phyloP scores from a whole-genome alignment of 2,329 filamentous ascomycete genomes.

The Pseudonectria buxi region DNA sequence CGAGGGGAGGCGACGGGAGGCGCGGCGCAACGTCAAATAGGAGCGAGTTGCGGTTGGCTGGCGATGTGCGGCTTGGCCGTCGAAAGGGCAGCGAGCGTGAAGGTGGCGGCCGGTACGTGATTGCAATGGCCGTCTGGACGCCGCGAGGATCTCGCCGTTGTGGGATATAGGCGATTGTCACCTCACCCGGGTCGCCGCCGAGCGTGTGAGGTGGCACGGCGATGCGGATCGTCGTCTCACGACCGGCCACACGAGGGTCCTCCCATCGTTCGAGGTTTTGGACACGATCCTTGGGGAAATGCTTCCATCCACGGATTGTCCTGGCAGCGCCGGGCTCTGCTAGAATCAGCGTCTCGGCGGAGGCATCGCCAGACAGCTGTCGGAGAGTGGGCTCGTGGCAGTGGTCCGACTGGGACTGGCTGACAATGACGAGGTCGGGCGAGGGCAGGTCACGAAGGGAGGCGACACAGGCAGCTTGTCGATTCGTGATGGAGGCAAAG shows the following conservation, averaged over 20 bases:
- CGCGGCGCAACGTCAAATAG: constrained; percentile 3
- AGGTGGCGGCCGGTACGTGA: constrained; percentile 60
- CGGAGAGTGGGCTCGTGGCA: constrained; percentile 64
- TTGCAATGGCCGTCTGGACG: constrained; percentile 60
- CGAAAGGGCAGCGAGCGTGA: constrained; percentile 14
- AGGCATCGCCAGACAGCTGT: constrained; percentile 45
- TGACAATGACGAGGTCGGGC: constrained; percentile 41
- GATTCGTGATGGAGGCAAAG: constrained; percentile 55
- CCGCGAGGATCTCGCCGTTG: constrained; percentile 54
- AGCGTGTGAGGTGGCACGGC: constrained; percentile 46
- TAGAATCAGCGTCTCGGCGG: constrained; percentile 54
- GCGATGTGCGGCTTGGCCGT: constrained; percentile 10
- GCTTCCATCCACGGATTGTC: constrained; percentile 59
- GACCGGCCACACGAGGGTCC: constrained; percentile 29
- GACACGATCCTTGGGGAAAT: constrained; percentile 52
- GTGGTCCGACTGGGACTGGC: constrained; percentile 52
- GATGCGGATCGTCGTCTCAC: constrained; percentile 35
- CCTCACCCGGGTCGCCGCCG: constrained; percentile 53
- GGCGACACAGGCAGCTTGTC: constrained; percentile 46
- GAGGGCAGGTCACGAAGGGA: constrained; percentile 39
- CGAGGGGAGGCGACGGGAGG: constrained; percentile 5
- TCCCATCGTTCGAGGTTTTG: constrained; percentile 41
- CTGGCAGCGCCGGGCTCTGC: constrained; percentile 59
- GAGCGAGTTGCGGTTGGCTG: constrained; percentile 8
- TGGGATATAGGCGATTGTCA: constrained; percentile 62